Base-by-base conservation (phyloP, 2,329 filamentous ascomycete species). In the Lecanosticta acicola region DNA sequence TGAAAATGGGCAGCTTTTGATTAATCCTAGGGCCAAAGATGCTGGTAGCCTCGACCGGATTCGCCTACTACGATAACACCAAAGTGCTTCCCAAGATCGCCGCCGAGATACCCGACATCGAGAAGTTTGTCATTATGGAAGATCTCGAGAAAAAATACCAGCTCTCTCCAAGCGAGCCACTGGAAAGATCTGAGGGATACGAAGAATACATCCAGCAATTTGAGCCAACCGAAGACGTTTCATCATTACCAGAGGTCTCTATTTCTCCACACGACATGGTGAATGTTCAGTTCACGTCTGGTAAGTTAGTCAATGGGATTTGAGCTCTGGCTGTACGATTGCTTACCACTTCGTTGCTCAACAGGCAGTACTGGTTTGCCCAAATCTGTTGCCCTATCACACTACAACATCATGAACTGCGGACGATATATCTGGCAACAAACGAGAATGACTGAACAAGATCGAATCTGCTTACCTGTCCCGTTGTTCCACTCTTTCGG, bases 401-500 rank as follows among this genome's bases (percentile, higher is more conserved):
- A 57, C 43, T 58, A 59, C 51, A 59, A 59, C 40, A 59, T 59
- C 41, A 58, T 59, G 57, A 59, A 60, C 43, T 57, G 55, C 36
- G 57, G 56, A 19, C 52, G 57, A 8, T 51, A 58, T 26, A 58
- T 59, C 43, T 58, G 57, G 56, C 53, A 58, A 32, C 57, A 59
- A 44, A 56, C 53, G 11, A 50, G 56, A 7, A 59, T 59, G 50
- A 54, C 53, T 20, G 68, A 77, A 2, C 69, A 74, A 36, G 85
- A 90, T 60, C 71, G 82, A 10, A 74, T 94, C 10, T 91, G 86
- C 71, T 90, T 87, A 61, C 87, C 86, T 2, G 86, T 86, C 0
- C 87, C 87, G 0, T 74, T 93, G 2, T 93, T 93, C 72, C 87
- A 93, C 70, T 91, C 85, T 69, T 91, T 91, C 61, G 86, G 86